A percentile compares a stretch with the other conserved stretches of the same genome.
These are phyloP conservation scores for Tylopilus sp. DNA, from an alignment of 1,284 basidiomycete species.

Conservation along the genomic window DNA sequence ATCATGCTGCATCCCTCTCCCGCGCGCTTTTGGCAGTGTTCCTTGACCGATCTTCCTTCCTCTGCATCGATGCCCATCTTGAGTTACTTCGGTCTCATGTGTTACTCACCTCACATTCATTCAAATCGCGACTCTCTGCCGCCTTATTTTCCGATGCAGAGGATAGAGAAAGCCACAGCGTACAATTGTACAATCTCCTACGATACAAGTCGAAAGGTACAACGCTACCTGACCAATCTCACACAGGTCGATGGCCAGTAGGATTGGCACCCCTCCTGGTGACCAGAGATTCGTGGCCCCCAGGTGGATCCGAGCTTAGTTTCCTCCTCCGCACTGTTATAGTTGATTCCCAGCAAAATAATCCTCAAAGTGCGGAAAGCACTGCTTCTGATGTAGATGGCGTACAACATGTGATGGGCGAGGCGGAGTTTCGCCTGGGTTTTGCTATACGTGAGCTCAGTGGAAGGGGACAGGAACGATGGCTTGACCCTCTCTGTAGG, in stretches of 20 bases:
- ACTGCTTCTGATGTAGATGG: slow-evolving; percentile 19
- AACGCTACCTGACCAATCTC: slow-evolving; percentile 6
- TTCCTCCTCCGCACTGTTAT: slow-evolving; percentile 79
- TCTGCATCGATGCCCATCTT: slow-evolving; percentile 63
- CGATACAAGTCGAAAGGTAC: slow-evolving; percentile 32
- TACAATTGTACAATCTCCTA: slow-evolving; percentile 37
- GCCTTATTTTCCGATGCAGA: slow-evolving; percentile 72
- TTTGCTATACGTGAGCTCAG: slow-evolving; percentile 77
- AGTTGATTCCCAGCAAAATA: slow-evolving; percentile 62
- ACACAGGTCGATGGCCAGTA: slow-evolving; percentile 54
- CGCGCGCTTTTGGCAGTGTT: slow-evolving; percentile 59
- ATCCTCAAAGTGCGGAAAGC: slow-evolving; percentile 7
- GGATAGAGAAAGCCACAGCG: slow-evolving; percentile 42
- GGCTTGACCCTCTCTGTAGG: slow-evolving; percentile 77
- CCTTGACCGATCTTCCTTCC: slow-evolving; percentile 51
- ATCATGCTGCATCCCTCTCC: slow-evolving; percentile 60
- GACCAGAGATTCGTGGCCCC: slow-evolving; percentile 77
- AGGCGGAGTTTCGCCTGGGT: slow-evolving; percentile 75
- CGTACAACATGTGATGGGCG: slow-evolving; percentile 45
- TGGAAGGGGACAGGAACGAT: slow-evolving; percentile 64
- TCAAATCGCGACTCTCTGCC: slow-evolving; percentile 59
- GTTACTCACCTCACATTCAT: slow-evolving; percentile 61
- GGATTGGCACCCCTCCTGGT: slow-evolving; percentile 72
- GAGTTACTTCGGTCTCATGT: slow-evolving; percentile 67
- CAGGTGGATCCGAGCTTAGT: slow-evolving; percentile 78